Evolutionary conservation across 257 asterid species (phyloP).

Genomic region (Striga asiatica): DNA sequence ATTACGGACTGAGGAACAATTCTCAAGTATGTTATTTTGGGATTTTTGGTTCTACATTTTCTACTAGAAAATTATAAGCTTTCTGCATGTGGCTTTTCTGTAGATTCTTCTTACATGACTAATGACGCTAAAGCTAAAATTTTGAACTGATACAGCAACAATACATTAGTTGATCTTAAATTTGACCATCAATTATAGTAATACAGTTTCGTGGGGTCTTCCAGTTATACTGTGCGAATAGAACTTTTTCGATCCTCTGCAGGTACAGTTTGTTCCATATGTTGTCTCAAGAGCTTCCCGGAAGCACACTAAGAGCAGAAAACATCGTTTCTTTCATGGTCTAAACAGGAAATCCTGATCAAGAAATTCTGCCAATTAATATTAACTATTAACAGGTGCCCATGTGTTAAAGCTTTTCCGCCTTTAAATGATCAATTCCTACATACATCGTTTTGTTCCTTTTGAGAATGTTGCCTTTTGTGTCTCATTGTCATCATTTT

Average conservation of each 20-base stretch:
- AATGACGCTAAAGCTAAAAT: not conserved
- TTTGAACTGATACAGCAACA: no score
- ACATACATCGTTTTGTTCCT: not conserved
- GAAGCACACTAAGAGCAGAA: slow-evolving; percentile 61
- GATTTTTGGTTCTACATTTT: not conserved
- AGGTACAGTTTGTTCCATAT: slow-evolving; percentile 74
- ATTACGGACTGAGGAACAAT: slow-evolving; percentile 57
- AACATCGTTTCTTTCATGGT: slow-evolving; percentile 72
- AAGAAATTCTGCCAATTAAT: not conserved
- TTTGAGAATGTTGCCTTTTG: not conserved
- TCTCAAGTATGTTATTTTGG: slow-evolving; percentile 44
- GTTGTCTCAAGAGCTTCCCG: slow-evolving; percentile 47
- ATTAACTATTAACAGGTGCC: not conserved
- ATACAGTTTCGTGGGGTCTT: no score
- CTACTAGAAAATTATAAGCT: not conserved
- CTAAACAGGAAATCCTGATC: slow-evolving; percentile 36
- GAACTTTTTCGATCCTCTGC: no score
- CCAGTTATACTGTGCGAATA: no score
- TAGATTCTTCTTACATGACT: not conserved
- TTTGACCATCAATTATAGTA: not conserved
- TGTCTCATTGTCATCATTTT: not conserved
- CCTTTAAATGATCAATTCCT: not conserved
- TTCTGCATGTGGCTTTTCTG: not conserved
- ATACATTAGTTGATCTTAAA: not conserved
- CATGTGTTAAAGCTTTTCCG: not conserved